phyloP scores from a whole-genome alignment of 768 basidiomycete species.

The Agrocybe praecox region DNA sequence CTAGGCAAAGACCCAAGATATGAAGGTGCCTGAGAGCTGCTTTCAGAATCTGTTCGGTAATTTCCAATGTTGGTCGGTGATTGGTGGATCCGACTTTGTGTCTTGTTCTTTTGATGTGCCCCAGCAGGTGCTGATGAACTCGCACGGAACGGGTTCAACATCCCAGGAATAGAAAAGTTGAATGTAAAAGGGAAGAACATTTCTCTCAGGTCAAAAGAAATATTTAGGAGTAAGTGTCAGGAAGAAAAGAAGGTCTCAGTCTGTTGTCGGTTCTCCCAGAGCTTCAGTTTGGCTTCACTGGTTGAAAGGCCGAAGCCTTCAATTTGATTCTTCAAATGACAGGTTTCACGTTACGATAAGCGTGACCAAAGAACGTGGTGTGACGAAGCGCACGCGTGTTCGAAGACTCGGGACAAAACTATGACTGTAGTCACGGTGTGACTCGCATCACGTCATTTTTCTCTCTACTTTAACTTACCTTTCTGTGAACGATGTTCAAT shows the following conservation, averaged over 20 bases:
- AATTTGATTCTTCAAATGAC: too few relatives aligned
- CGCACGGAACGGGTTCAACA: slow-evolving; percentile 62
- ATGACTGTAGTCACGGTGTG: too few relatives aligned
- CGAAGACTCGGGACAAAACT: too few relatives aligned
- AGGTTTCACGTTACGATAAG: too few relatives aligned
- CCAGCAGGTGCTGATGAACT: slow-evolving; percentile 2
- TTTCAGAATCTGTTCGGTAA: slow-evolving; percentile 5
- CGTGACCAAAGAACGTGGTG: too few relatives aligned
- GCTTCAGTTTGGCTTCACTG: too few relatives aligned
- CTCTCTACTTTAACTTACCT: too few relatives aligned
- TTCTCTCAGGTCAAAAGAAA: neutral
- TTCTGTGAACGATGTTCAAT: too few relatives aligned
- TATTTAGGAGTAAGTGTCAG: neutral
- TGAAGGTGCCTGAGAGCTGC: slow-evolving; percentile 15
- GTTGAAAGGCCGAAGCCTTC: too few relatives aligned
- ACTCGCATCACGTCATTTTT: too few relatives aligned
- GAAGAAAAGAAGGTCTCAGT: neutral
- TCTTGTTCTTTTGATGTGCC: slow-evolving; percentile 18
- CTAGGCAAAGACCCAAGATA: neutral
- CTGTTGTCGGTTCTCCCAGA: neutral
- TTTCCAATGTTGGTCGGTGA: slow-evolving; percentile 8
- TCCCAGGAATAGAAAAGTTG: slow-evolving; percentile 62
- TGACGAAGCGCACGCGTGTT: too few relatives aligned
- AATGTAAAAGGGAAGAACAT: slow-evolving; percentile 73
- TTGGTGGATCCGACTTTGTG: slow-evolving; percentile 12